Percentiles rank a stretch among this genome's conserved stretches.
Evolutionary conservation across 768 basidiomycete genomes (phyloP).

Genomic region (Rhizopogon vesiculosus): DNA sequence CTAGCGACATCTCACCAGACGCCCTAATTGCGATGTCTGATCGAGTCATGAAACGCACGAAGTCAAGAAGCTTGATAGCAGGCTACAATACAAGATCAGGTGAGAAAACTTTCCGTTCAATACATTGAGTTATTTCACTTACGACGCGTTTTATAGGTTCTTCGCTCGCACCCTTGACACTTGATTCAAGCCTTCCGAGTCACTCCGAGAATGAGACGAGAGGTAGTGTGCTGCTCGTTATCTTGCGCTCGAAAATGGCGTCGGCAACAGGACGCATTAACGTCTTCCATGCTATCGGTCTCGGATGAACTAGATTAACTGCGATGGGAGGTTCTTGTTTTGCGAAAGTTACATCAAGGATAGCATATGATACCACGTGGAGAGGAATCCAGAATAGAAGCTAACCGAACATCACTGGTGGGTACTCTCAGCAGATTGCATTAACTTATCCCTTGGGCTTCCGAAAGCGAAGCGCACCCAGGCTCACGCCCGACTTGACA

Average conservation of each 20-base stretch:
- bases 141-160: constrained; percentile 23
- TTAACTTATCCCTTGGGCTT: constrained; percentile 17
- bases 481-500: constrained; percentile 22
- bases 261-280: constrained; percentile 10
- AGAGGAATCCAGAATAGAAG: constrained; percentile 16
- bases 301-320: constrained; percentile 22
- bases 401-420: constrained; percentile 1
- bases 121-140: constrained; percentile 7
- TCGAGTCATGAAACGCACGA: constrained; percentile 16
- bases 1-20: neutral
- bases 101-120: neutral
- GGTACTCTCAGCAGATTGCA: neutral
- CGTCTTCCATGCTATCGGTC: constrained; percentile 16
- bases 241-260: neutral
- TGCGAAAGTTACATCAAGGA: constrained; percentile 16
- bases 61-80: constrained; percentile 25
- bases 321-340: constrained; percentile 1
- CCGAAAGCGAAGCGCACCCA: constrained; percentile 22
- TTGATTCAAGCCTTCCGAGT: constrained; percentile 15
- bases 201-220: constrained; percentile 26
- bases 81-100: constrained; percentile 11
- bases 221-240: constrained; percentile 13
- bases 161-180: constrained; percentile 2
- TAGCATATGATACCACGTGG: constrained; percentile 10
- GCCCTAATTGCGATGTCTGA: constrained; percentile 8